These are phyloP conservation scores for Collybia sp. DNA, from an alignment of 768 basidiomycete genomes.

Conservation along the genomic window DNA sequence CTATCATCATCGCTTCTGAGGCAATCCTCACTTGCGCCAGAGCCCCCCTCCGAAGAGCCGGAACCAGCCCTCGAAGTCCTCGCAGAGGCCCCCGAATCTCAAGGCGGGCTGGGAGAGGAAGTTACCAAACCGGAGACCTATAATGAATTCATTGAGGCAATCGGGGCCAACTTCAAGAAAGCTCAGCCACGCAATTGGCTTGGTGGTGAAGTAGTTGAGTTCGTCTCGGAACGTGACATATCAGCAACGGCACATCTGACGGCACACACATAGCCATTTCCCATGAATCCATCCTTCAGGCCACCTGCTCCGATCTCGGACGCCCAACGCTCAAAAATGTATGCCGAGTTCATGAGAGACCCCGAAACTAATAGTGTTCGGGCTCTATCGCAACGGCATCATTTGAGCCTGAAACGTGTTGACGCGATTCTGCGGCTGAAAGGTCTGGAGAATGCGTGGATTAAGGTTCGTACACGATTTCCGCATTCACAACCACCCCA, in stretches of 20 bases:
- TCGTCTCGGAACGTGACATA: slow-evolving; percentile 15
- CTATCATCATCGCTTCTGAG: slow-evolving; percentile 18
- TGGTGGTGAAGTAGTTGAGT: slow-evolving; percentile 50
- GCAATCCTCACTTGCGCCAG: slow-evolving; percentile 17
- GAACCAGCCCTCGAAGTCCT: slow-evolving; percentile 10
- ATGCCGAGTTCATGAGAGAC: slow-evolving; percentile 52
- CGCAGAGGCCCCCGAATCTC: slow-evolving; percentile 10
- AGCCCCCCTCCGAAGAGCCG: slow-evolving; percentile 18
- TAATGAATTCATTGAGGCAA: slow-evolving; percentile 35
- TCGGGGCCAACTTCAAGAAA: slow-evolving; percentile 36
- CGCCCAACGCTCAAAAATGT: slow-evolving; percentile 49
- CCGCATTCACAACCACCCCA: slow-evolving; percentile 9
- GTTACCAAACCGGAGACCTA: slow-evolving; percentile 22
- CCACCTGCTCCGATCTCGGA: slow-evolving; percentile 78
- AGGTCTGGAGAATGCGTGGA: slow-evolving; percentile 66
- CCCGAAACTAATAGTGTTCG: slow-evolving; percentile 54
- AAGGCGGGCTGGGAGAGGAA: slow-evolving; percentile 2
- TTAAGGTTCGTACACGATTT: slow-evolving; percentile 49
- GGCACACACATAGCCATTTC: slow-evolving; percentile 71
- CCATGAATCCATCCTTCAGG: slow-evolving; percentile 78
- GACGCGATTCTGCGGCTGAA: slow-evolving; percentile 83
- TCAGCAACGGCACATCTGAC: slow-evolving; percentile 5
- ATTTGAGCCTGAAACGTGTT: slow-evolving; percentile 72
- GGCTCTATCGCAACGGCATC: slow-evolving; percentile 53
- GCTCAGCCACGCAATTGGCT: slow-evolving; percentile 61